Conservation (phyloP, 768 basidiomycete genomes). For the Mycena metata region DNA sequence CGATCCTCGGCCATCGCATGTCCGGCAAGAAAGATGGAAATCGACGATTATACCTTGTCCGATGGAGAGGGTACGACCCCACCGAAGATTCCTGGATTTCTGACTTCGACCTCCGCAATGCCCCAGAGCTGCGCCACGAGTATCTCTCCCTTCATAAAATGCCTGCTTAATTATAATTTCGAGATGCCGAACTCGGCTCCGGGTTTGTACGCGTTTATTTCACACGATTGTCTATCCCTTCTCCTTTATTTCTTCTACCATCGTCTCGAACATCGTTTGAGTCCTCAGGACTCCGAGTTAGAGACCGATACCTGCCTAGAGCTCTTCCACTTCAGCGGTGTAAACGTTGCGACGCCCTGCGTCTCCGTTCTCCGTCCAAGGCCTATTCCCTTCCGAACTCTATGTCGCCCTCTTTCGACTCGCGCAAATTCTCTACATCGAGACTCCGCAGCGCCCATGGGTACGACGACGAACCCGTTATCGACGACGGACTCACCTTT, state of each 20-base stretch:
- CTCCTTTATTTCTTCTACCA: too few relatives aligned
- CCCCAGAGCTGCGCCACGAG: constrained; percentile 34
- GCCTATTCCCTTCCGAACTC: too few relatives aligned
- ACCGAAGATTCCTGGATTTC: constrained; percentile 42
- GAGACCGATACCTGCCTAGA: too few relatives aligned
- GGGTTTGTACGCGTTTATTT: too few relatives aligned
- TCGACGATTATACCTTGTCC: constrained; percentile 30
- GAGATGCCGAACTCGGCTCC: too few relatives aligned
- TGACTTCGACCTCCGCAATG: constrained; percentile 39
- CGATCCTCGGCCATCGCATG: constrained; percentile 25
- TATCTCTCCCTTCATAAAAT: constrained; percentile 12
- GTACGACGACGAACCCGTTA: background rate
- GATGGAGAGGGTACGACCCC: constrained; percentile 42
- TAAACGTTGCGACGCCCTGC: too few relatives aligned
- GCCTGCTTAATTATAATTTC: background rate
- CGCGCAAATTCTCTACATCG: background rate
- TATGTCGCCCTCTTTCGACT: too few relatives aligned
- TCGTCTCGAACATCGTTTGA: too few relatives aligned
- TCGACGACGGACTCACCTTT: background rate
- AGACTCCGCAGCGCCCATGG: background rate
- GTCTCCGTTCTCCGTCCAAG: too few relatives aligned
- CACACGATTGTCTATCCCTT: too few relatives aligned
- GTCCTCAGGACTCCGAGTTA: too few relatives aligned
- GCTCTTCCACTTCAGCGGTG: too few relatives aligned
- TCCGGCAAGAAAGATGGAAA: constrained; percentile 21